Evolutionary conservation across 345 rosid genomes (phyloP).

Genomic region (Pelargonium nanum): DNA sequence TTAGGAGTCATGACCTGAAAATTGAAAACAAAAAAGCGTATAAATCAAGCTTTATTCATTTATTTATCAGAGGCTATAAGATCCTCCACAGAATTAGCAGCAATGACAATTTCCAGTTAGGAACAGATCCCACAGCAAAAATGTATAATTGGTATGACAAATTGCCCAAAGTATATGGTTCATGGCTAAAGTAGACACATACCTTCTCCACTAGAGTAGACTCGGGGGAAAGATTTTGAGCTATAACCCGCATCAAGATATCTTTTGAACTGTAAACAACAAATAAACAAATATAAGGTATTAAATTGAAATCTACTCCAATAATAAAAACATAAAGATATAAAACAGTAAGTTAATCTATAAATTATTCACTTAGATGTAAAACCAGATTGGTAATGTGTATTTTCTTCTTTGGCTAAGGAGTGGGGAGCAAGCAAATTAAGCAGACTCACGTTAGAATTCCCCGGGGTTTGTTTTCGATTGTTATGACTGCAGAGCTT

Average conservation of each 20-base stretch:
- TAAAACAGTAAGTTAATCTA: no score
- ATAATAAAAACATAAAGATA: background rate
- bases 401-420: background rate
- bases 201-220: constrained; percentile 84
- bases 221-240: constrained; percentile 66
- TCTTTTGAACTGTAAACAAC: constrained; percentile 67
- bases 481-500: constrained; percentile 66
- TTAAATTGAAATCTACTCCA: background rate
- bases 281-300: constrained; percentile 11
- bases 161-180: background rate
- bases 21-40: constrained; percentile 13
- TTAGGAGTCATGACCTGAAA: constrained; percentile 89
- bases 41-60: background rate
- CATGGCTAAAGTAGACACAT: constrained; percentile 7
- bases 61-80: background rate
- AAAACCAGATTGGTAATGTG: background rate
- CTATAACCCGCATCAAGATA: constrained; percentile 89
- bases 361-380: background rate
- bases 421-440: background rate
- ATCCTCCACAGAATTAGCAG: background rate
- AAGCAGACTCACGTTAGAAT: constrained; percentile 72
- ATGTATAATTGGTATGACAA: background rate
- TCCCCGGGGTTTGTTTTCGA: constrained; percentile 72
- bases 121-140: background rate
- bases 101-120: no score